Base-by-base conservation (phyloP, 2,329 filamentous ascomycete genomes). In the Parascedosporium putredinis region DNA sequence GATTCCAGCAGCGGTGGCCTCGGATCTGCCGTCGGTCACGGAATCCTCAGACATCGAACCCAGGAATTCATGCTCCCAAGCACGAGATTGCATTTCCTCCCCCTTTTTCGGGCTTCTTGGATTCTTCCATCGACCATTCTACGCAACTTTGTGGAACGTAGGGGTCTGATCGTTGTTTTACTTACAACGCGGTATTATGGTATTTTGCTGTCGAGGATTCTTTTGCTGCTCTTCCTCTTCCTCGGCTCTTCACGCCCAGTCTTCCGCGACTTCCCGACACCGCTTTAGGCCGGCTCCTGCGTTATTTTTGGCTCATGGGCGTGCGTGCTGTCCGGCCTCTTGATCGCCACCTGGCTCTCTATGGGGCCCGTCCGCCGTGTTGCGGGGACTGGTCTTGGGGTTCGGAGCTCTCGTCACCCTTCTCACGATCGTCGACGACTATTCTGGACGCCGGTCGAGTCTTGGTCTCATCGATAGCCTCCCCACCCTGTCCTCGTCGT, bases 131-230 rank as follows among this genome's bases (percentile, higher is more conserved):
- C 24, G 24, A 48, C 46, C 46, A 48, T 48, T 48, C 46, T n/a
- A 40, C 14, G 5, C 12, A 5, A 9, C 14, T 27, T 33, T 27
- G 16, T 48, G 46, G 46, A 34, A 25, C 33, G n/a, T 38, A 27
- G 22, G 20, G n/a, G 46, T 48, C 46, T 48, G 46, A 48, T 48
- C 46, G 29, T 27, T 20, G 38, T 42, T 42, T 42, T 42, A n/a
- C n/a, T n/a, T n/a, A n/a, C n/a, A n/a, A n/a, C n/a, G 25, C 34
- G 23, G 34, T 47, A 25, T 9, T 46, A 20, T 12, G 22, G 31
- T 47, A 31, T 25, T 31, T 31, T 47, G 22, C 31, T 34, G 31
- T 31, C 31, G 9, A 12, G 24, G 22, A 42, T 16, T 31, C n/a
- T 24, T 36, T 36, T 40, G 24, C n/a, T 14, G 40, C 25, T 20